Percentiles rank a stretch among this genome's conserved stretches.
Evolutionary conservation across 2,329 filamentous ascomycete genomes (phyloP).

Genomic region (Aspergillus chevalieri): DNA sequence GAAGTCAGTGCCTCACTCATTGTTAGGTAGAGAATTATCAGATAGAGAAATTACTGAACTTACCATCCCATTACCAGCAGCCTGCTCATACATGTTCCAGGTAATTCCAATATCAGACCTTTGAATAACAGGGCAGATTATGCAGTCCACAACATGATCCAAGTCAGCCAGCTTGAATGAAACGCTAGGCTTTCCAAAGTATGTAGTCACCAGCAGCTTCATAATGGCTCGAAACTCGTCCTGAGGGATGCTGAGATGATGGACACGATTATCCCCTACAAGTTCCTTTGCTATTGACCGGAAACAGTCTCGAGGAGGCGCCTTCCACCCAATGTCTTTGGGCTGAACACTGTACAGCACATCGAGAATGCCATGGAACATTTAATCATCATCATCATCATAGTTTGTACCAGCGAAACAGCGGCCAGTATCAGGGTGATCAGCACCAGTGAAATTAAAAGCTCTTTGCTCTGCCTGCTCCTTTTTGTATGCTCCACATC

Average conservation of each 20-base stretch:
- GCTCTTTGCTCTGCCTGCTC: background rate
- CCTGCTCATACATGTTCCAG: background rate
- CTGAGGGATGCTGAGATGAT: background rate
- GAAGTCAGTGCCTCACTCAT: background rate
- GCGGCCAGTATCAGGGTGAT: no score
- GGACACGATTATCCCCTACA: background rate
- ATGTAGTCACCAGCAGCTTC: background rate
- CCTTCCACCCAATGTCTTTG: background rate
- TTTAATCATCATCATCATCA: background rate
- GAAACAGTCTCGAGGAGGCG: background rate
- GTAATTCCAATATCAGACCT: background rate
- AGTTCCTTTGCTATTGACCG: background rate
- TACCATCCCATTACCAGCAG: background rate
- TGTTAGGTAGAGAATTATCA: background rate
- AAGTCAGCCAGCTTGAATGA: background rate
- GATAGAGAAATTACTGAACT: background rate
- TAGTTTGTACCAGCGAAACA: background rate
- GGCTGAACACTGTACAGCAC: background rate
- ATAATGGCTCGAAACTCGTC: background rate
- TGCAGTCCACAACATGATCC: background rate
- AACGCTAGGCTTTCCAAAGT: background rate
- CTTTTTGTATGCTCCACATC: background rate
- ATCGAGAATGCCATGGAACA: background rate
- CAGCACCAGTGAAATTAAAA: background rate
- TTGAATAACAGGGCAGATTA: background rate